A percentile compares a stretch with the other conserved stretches of the same genome.
Conservation (phyloP, 2,329 filamentous ascomycete genomes). For the Colletotrichum tropicale region DNA sequence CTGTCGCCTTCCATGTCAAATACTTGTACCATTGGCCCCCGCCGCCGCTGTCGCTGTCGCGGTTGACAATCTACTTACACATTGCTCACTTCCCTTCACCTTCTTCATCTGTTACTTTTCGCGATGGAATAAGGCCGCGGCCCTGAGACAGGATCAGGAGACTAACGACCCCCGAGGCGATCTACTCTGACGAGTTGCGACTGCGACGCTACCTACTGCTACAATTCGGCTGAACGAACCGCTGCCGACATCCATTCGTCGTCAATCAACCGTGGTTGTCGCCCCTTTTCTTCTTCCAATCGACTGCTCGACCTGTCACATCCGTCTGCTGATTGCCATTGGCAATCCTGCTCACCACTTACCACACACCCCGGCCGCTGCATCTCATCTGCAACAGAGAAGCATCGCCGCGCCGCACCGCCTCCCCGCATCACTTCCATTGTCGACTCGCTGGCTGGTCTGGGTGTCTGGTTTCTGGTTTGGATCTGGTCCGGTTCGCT, state of each 20-base stretch:
- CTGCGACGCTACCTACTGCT: not conserved
- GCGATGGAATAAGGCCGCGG: not conserved
- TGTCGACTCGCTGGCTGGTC: not conserved
- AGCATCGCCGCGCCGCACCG: not conserved
- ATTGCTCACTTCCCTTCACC: not conserved
- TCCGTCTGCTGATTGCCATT: not conserved
- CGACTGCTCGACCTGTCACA: not conserved
- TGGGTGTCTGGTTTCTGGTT: not conserved
- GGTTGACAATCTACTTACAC: not conserved
- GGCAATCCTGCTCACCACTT: not conserved
- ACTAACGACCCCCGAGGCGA: not conserved
- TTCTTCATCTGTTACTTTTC: not conserved
- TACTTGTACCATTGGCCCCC: not conserved
- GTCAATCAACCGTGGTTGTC: not conserved
- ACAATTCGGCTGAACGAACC: not conserved
- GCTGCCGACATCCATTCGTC: not conserved
- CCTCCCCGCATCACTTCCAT: not conserved
- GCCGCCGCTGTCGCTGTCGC: not conserved
- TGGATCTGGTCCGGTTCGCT: not conserved
- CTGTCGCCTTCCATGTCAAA: not conserved
- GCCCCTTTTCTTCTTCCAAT: not conserved
- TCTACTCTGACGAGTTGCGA: not conserved
- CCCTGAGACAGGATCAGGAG: not conserved
- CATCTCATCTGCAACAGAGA: not conserved
- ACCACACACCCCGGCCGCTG: not conserved